Evolutionary conservation across 306 rosid species (phyloP), one percentile per base, ranked within the genome.

Genomic region (Lathyrus sativus): DNA sequence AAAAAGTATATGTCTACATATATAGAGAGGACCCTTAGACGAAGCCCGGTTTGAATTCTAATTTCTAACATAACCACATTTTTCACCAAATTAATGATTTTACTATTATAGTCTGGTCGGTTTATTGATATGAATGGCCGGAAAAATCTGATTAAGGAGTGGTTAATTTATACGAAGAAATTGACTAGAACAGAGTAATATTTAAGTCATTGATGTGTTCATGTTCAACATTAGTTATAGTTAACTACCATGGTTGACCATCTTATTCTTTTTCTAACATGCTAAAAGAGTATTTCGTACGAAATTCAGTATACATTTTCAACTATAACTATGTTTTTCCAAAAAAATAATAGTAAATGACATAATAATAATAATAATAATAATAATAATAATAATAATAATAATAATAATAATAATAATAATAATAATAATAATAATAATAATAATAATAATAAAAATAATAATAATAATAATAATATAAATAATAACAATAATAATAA

Each of bases 91-190:
- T 13, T 28, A 56, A 29, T 56, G 10, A 13, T 13, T 3, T 11
- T 62, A 62, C 19, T 62, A 12, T 39, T 11, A 3, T 41, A 17
- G 7, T 37, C 29, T 19, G 1, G 45, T 14, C 31, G 3, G 45
- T 26, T 57, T 56, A 49, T 26, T 50, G 56, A 57, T 17, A 46
- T 31, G 49, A 62, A 62, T 67, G 57, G 43, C 59, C 54, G 9
- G 18, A 29, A 78, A 78, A 76, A 44, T 67, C 31, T 18, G 44
- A 61, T 67, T 42, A 17, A 7, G 19, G 55, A 44, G 35, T 42
- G 6, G 22, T 3, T 57, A 67, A 61, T 11, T 15, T 6, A 24
- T 5, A 15, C 9, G 10, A 46, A 46, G 5, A 42, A 46, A 46
- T 46, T 33, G 79, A 68, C 41, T 19, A 55, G 38, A 55, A 62